Conservation (phyloP, 1,284 basidiomycete species). For the Neolentinus lepideus region DNA sequence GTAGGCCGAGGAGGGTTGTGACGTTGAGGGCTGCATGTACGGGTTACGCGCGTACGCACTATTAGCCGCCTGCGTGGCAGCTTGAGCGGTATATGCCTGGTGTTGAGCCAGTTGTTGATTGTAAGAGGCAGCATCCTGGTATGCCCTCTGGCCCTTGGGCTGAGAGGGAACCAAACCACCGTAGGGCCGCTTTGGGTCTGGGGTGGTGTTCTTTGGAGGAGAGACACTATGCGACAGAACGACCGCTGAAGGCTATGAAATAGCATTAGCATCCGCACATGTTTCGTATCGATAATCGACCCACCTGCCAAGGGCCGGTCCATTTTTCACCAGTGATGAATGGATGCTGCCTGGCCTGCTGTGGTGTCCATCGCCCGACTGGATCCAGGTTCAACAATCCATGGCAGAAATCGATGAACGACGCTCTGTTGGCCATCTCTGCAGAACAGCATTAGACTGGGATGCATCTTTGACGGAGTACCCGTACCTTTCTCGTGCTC, state of each 20-base stretch:
- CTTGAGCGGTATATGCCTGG: conserved; percentile 86
- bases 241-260: conserved; percentile 6
- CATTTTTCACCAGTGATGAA: conserved; percentile 98
- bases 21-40: conserved; percentile 44
- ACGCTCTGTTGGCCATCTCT: conserved; percentile 91
- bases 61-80: conserved; percentile 56
- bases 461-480: no score
- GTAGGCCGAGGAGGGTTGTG: conserved; percentile 23
- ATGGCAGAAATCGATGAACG: conserved; percentile 97
- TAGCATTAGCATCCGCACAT: neutral
- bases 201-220: conserved; percentile 22
- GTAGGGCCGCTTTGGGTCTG: conserved; percentile 84
- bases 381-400: conserved; percentile 94
- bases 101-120: conserved; percentile 93
- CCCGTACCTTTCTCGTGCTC: conserved; percentile 93
- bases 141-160: conserved; percentile 75
- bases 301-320: conserved; percentile 79
- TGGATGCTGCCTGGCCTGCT: conserved; percentile 92
- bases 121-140: conserved; percentile 90
- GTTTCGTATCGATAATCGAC: conserved; percentile 20
- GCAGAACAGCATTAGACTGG: conserved; percentile 4
- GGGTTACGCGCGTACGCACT: conserved; percentile 64
- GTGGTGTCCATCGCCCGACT: conserved; percentile 93
- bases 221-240: conserved; percentile 12
- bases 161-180: conserved; percentile 86